A percentile compares a stretch with the other conserved stretches of the same genome.
Conservation (phyloP, 169 alveolate genomes). For the Cryptosporidium ryanae region DNA sequence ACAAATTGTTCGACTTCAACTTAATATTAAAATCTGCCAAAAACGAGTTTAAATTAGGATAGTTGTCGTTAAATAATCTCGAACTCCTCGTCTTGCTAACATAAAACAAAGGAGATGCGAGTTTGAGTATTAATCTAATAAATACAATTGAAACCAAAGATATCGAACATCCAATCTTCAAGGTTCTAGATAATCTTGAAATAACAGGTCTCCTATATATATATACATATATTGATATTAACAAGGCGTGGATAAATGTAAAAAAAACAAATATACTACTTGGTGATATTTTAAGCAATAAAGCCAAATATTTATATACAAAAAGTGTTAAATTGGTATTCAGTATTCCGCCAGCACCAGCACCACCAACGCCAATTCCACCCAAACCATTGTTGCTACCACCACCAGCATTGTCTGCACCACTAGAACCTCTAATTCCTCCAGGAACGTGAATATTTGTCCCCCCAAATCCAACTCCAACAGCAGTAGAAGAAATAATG, state of each 20-base stretch:
- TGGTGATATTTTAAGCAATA: constrained; percentile 23
- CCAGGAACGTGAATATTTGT: no score
- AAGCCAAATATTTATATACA: background rate
- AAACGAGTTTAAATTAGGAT: constrained; percentile 56
- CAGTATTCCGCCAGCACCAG: no score
- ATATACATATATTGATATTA: constrained; percentile 51
- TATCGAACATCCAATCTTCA: constrained; percentile 46
- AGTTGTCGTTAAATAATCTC: constrained; percentile 46
- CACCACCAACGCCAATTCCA: no score
- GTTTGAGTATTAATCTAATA: constrained; percentile 9
- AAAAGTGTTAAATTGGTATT: no score
- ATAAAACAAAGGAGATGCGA: constrained; percentile 17
- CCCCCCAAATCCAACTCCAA: no score
- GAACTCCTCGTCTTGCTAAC: constrained; percentile 16
- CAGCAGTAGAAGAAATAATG: no score
- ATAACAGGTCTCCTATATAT: constrained; percentile 60
- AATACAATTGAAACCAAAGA: constrained; percentile 15
- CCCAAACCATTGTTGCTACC: no score
- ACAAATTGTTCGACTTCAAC: constrained; percentile 28
- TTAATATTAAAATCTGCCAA: constrained; percentile 48
- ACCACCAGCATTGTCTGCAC: no score
- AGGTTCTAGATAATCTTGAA: constrained; percentile 27
- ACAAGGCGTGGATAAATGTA: constrained; percentile 30
- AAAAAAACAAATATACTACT: constrained; percentile 30
- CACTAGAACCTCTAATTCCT: no score